Conservation (phyloP, 2,329 filamentous ascomycete genomes). For the Fusarium hainanense region DNA sequence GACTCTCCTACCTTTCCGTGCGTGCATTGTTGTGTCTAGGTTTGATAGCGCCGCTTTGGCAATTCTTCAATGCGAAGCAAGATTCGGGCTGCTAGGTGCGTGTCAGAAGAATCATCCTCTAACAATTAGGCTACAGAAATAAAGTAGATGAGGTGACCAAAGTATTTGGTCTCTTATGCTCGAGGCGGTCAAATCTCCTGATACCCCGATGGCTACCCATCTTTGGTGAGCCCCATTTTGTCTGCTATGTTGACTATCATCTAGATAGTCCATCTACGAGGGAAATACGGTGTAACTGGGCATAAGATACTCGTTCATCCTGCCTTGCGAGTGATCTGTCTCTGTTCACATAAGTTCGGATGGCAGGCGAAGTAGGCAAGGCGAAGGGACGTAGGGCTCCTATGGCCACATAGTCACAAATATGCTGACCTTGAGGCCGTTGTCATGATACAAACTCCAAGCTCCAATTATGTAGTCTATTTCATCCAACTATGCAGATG, state of each 20-base stretch:
- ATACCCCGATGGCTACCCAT: neutral
- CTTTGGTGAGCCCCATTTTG: neutral
- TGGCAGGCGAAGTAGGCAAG: neutral
- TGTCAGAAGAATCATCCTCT: neutral
- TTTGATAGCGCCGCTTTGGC: neutral
- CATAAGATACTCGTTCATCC: neutral
- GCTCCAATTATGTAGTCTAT: neutral
- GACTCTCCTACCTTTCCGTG: neutral
- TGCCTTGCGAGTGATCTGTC: neutral
- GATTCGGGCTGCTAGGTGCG: neutral
- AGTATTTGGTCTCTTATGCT: neutral
- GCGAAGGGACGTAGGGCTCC: neutral
- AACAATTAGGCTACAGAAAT: neutral
- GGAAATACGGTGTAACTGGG: neutral
- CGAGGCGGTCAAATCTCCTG: neutral
- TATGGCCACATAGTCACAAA: neutral
- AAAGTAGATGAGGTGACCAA: neutral
- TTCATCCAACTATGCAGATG: slow-evolving; percentile 45
- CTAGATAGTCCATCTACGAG: neutral
- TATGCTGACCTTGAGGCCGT: neutral
- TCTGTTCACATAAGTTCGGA: neutral
- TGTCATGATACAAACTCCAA: neutral
- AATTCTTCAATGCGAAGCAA: neutral
- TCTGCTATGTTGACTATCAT: neutral
- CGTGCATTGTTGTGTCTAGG: neutral